Percentiles rank a stretch among this genome's conserved stretches.
Evolutionary conservation across 352 stramenopile species (phyloP).

Genomic region (Globisporangium orthogonon): DNA sequence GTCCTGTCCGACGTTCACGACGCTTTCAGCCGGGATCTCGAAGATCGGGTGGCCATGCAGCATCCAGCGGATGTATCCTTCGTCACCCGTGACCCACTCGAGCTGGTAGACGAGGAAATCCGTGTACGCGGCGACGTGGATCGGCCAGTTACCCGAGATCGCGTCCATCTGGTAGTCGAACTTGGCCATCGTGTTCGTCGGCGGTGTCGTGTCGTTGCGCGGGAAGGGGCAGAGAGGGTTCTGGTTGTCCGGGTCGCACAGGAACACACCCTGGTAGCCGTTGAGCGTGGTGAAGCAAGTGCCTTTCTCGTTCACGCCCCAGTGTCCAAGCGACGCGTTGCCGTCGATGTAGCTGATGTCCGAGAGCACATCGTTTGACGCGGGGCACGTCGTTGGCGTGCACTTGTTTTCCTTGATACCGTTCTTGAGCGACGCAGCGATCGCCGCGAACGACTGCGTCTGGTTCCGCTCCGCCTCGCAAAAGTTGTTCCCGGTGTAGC

Average conservation of each 20-base stretch:
- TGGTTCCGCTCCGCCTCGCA: constrained; percentile 22
- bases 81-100: constrained; percentile 63
- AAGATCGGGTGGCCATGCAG: constrained; percentile 51
- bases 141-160: constrained; percentile 59
- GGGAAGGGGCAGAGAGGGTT: constrained; percentile 36
- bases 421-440: constrained; percentile 32
- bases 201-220: constrained; percentile 34
- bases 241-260: constrained; percentile 59
- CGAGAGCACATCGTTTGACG: constrained; percentile 40
- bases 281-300: constrained; percentile 59
- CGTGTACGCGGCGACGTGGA: constrained; percentile 61
- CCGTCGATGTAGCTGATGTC: constrained; percentile 52
- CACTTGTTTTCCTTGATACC: constrained; percentile 50
- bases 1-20: constrained; percentile 42
- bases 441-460: constrained; percentile 39
- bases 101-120: constrained; percentile 54
- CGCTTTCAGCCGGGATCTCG: constrained; percentile 52
- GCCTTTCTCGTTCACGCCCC: constrained; percentile 66
- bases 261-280: constrained; percentile 51
- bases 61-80: constrained; percentile 69
- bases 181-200: constrained; percentile 49
- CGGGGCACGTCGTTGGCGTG: constrained; percentile 32
- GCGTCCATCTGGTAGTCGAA: constrained; percentile 78
- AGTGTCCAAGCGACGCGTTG: constrained; percentile 27
- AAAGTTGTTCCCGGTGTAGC: constrained; percentile 53